These are phyloP conservation scores for Diaporthe velutina DNA, from an alignment of 2,329 filamentous ascomycete species.

Conservation along the genomic window DNA sequence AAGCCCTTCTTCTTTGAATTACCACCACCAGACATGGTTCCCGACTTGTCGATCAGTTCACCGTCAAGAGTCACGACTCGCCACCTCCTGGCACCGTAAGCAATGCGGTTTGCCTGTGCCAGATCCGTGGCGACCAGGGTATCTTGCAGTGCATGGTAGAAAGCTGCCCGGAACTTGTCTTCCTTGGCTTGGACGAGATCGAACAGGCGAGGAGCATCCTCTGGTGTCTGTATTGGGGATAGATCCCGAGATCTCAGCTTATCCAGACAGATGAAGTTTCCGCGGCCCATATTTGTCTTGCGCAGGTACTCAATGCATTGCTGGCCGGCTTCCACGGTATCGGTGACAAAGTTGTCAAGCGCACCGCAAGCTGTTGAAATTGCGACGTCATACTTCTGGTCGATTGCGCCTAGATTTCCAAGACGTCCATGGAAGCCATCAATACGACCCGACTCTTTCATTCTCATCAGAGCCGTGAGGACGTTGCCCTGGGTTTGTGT, in stretches of 20 bases:
- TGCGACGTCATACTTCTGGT: constrained; percentile 95
- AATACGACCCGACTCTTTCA: constrained; percentile 96
- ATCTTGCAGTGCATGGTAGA: constrained; percentile 95
- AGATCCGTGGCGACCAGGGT: constrained; percentile 94
- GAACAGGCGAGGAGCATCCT: constrained; percentile 91
- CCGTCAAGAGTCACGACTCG: constrained; percentile 95
- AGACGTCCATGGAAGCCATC: constrained; percentile 97
- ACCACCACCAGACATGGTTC: constrained; percentile 98
- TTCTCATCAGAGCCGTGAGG: constrained; percentile 88
- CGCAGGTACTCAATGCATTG: constrained; percentile 98
- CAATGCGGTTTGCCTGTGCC: constrained; percentile 96
- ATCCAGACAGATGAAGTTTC: constrained; percentile 96
- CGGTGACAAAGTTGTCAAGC: constrained; percentile 96
- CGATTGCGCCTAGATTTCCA: constrained; percentile 93
- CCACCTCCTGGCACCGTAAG: constrained; percentile 94
- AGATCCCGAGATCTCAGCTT: constrained; percentile 85
- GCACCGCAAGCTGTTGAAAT: constrained; percentile 95
- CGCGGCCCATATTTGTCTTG: constrained; percentile 96
- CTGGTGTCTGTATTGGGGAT: constrained; percentile 85
- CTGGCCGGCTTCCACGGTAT: constrained; percentile 94
- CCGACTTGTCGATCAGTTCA: constrained; percentile 96
- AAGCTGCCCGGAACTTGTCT: constrained; percentile 87
- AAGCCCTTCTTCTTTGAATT: constrained; percentile 89
- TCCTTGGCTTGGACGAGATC: constrained; percentile 93
- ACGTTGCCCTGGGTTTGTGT: constrained; percentile 96